These are phyloP conservation scores for Colletotrichum sp. DNA, from an alignment of 2,329 filamentous ascomycete species.

Conservation along the genomic window DNA sequence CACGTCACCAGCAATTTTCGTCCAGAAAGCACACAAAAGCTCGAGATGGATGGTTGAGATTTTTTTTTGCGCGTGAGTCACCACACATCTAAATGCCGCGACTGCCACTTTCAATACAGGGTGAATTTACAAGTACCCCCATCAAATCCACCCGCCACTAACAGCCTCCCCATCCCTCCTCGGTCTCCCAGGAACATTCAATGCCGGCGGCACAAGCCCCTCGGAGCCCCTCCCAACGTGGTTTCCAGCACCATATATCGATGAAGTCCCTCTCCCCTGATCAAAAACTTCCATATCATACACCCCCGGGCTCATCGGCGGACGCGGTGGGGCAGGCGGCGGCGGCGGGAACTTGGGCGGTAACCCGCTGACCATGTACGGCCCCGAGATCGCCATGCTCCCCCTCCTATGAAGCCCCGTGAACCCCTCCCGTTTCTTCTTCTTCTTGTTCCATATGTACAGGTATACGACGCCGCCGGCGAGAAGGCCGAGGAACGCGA, in stretches of 20 bases:
- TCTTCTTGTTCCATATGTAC: background rate
- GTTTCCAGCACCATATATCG: background rate
- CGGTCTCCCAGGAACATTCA: background rate
- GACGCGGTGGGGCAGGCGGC: background rate
- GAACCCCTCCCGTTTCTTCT: background rate
- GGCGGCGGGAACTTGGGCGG: background rate
- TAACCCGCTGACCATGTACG: background rate
- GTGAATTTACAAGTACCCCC: background rate
- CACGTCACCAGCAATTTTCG: background rate
- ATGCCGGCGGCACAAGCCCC: background rate
- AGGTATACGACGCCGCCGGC: background rate
- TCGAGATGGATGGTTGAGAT: background rate
- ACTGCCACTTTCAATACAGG: background rate
- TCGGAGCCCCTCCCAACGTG: background rate
- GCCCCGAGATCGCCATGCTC: background rate
- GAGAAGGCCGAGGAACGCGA: background rate
- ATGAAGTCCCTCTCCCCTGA: background rate
- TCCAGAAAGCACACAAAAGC: background rate
- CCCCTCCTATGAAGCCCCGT: background rate
- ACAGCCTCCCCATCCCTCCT: background rate
- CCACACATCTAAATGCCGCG: rapidly evolving
- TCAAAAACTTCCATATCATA: background rate
- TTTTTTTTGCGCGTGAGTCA: background rate
- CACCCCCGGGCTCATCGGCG: background rate
- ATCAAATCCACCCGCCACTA: background rate